These are phyloP conservation scores for Thermochaetoides dissita DNA, from an alignment of 2,329 filamentous ascomycete genomes.

Conservation along the genomic window DNA sequence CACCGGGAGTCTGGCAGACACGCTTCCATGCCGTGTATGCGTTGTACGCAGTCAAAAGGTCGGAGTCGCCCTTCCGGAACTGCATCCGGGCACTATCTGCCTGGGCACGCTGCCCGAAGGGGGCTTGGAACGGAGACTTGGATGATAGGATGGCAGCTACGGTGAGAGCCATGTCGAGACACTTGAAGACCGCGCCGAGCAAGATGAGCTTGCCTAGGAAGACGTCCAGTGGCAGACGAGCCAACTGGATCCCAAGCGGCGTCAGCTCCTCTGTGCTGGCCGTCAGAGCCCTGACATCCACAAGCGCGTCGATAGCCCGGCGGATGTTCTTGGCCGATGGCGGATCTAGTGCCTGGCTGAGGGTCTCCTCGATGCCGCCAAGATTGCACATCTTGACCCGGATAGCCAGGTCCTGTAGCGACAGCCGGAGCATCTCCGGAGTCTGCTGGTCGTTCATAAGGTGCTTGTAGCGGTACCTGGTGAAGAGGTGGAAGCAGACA, in stretches of 20 bases:
- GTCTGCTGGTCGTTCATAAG: conserved; percentile 85
- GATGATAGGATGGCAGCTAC: conserved; percentile 87
- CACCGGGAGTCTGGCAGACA: conserved; percentile 48
- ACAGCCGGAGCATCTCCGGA: conserved; percentile 88
- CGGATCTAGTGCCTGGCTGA: conserved; percentile 77
- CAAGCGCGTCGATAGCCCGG: conserved; percentile 77
- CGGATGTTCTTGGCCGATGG: conserved; percentile 87
- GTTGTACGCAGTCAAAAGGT: conserved; percentile 85
- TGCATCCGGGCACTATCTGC: conserved; percentile 64
- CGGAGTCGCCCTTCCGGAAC: conserved; percentile 79
- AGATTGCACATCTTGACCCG: conserved; percentile 96
- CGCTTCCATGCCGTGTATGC: conserved; percentile 83
- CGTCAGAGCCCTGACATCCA: conserved; percentile 85
- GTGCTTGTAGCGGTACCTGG: conserved; percentile 73
- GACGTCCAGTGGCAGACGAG: conserved; percentile 80
- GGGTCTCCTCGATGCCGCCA: conserved; percentile 79
- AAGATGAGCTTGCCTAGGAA: conserved; percentile 90
- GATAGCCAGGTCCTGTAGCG: conserved; percentile 86
- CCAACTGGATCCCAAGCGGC: conserved; percentile 70
- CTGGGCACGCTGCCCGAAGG: conserved; percentile 70
- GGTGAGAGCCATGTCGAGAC: conserved; percentile 80
- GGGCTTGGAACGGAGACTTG: conserved; percentile 83
- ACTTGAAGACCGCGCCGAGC: conserved; percentile 73
- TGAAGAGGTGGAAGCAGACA: conserved; percentile 91
- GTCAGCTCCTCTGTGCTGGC: conserved; percentile 66